These are phyloP conservation scores for Fomitopsis pulvina DNA, from an alignment of 768 basidiomycete genomes.

Conservation along the genomic window DNA sequence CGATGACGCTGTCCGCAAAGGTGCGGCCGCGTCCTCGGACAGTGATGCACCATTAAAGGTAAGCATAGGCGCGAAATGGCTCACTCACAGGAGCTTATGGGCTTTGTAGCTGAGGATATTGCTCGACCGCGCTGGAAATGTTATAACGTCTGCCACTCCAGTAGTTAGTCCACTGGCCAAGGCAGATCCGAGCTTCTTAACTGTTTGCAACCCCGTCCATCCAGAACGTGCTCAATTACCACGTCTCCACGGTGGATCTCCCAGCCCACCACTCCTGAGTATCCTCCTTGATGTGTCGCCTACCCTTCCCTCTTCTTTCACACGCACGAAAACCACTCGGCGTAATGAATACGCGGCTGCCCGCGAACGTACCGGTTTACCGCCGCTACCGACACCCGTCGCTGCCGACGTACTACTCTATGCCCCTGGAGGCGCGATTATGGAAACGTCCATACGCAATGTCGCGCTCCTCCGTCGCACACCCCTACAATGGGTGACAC, in stretches of 20 bases:
- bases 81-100: background rate
- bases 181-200: constrained; percentile 15
- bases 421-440: constrained; percentile 42
- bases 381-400: constrained; percentile 21
- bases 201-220: constrained; percentile 29
- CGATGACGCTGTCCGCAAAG: constrained; percentile 30
- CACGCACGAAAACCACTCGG: constrained; percentile 64
- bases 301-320: constrained; percentile 51
- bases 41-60: constrained; percentile 29
- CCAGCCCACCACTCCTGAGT: constrained; percentile 27
- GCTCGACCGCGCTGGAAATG: constrained; percentile 10
- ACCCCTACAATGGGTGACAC: constrained; percentile 56
- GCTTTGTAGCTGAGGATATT: constrained; percentile 44
- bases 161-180: constrained; percentile 1
- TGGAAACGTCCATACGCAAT: constrained; percentile 68
- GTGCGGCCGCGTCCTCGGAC: background rate
- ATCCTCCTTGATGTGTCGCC: constrained; percentile 50
- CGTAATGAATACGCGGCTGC: constrained; percentile 56
- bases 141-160: constrained; percentile 15
- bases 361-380: constrained; percentile 46
- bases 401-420: constrained; percentile 57
- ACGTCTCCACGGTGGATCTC: constrained; percentile 17
- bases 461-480: constrained; percentile 52
- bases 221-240: constrained; percentile 30
- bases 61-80: background rate